Base-by-base conservation (phyloP, 2,329 filamentous ascomycete genomes). In the Tolypocladium tropicale region DNA sequence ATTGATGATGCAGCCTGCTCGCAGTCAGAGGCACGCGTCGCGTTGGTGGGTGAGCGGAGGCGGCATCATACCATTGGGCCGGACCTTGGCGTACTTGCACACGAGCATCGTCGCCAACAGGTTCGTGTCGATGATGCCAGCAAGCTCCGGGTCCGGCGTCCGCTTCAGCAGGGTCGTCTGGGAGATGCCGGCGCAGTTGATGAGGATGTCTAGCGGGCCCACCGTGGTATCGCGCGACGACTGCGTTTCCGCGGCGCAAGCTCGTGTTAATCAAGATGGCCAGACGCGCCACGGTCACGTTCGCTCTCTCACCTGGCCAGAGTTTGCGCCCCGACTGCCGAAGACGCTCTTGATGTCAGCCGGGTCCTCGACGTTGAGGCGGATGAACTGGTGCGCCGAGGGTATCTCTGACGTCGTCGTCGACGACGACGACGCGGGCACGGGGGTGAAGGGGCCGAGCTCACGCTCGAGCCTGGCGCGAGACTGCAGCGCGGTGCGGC, bases 181-280 rank as follows among this genome's bases (percentile, higher is more conserved):
- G 0, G 85, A 78, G 25, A 91, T 76, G 11, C 90, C 91, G 0
- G 90, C 90, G 30, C 88, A 88, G 66, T 95, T 95, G 60, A 95
- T 79, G 1, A 95, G 79, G 33, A 93, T 75, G 63, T 82, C 77
- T 10, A 75, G 61, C 10, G 67, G 64, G 0, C 72, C 72, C 37
- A 73, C 65, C 39, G 57, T 28, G 14, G 46, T 30, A 34, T 50
- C 48, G 3, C 53, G 36, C 30, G 53, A 25, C 14, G 25, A 50
- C 33, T 52, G 37, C 7, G n/a, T n/a, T 11, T 32, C 41, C 12
- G 4, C 21, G 12, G 21, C 23, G 25, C 25, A 9, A n/a, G 28
- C 4, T 33, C 46, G 28, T 21, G 46, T 50, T 18, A 50, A 28
- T 32, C 28, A 50, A 30, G 4, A 50, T 18, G 2, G 10, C 9